Conservation (phyloP, 345 rosid species). For the Jatropha curcas region DNA sequence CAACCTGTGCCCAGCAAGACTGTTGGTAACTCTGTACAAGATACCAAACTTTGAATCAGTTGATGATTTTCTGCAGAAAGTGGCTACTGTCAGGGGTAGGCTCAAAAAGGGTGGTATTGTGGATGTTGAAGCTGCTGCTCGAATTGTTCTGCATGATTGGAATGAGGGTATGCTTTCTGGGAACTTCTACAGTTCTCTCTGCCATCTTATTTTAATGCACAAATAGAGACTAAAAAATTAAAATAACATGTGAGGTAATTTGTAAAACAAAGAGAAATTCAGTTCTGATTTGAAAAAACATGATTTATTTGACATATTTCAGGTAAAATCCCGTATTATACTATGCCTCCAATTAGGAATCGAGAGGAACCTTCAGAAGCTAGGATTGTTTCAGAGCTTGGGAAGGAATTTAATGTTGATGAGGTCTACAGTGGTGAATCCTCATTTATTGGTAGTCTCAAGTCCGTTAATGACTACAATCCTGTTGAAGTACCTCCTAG, state of each 20-base stretch:
- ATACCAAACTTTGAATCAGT: constrained; percentile 67
- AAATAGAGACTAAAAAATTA: neutral
- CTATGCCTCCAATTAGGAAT: constrained; percentile 76
- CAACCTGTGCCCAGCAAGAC: constrained; percentile 63
- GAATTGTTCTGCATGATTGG: constrained; percentile 90
- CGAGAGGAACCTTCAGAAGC: constrained; percentile 73
- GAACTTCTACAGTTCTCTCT: constrained; percentile 1
- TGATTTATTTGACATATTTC: constrained; percentile 24
- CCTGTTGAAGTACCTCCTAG: constrained; percentile 77
- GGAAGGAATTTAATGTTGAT: constrained; percentile 78
- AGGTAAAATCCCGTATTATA: constrained; percentile 91
- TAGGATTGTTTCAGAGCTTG: constrained; percentile 65
- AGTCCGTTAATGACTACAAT: constrained; percentile 60
- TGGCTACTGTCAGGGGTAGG: constrained; percentile 86
- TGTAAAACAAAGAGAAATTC: neutral
- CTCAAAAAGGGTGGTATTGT: constrained; percentile 95
- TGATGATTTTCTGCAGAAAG: constrained; percentile 86
- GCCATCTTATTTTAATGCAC: neutral
- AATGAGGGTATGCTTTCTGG: constrained; percentile 58
- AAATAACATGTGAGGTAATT: neutral
- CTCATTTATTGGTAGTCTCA: constrained; percentile 87
- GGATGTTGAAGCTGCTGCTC: constrained; percentile 85
- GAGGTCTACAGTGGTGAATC: constrained; percentile 80
- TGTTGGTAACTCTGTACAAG: constrained; percentile 77
- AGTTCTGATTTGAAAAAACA: neutral